phyloP scores from a whole-genome alignment of 768 basidiomycete genomes.

The Suillus placidus region DNA sequence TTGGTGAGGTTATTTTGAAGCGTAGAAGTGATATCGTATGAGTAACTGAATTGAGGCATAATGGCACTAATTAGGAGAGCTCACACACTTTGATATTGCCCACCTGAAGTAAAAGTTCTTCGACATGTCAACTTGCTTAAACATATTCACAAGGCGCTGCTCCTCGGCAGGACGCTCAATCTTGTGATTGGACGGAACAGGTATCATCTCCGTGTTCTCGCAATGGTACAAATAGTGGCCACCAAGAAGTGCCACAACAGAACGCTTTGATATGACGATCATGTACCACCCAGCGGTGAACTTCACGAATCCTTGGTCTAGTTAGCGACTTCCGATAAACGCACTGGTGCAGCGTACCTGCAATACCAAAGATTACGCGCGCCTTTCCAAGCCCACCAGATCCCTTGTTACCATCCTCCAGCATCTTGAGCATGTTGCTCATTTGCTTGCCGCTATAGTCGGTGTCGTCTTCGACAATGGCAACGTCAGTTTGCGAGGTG shows the following conservation, averaged over 20 bases:
- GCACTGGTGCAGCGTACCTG: conserved; percentile 49
- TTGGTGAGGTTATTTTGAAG: conserved; percentile 88
- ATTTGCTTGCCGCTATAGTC: conserved; percentile 90
- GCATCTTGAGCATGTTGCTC: conserved; percentile 89
- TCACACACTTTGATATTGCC: neutral
- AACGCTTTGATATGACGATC: conserved; percentile 86
- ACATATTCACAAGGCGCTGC: conserved; percentile 83
- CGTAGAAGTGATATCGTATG: conserved; percentile 96
- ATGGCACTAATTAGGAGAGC: conserved; percentile 6
- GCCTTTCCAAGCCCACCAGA: conserved; percentile 86
- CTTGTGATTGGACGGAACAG: conserved; percentile 78
- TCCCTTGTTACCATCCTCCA: conserved; percentile 91
- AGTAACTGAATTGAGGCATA: conserved; percentile 60
- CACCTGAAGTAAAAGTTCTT: conserved; percentile 99
- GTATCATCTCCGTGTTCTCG: conserved; percentile 85
- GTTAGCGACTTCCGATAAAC: neutral
- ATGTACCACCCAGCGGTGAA: conserved; percentile 98
- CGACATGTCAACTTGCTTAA: conserved; percentile 97
- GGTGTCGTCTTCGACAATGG: conserved; percentile 83
- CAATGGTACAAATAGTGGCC: conserved; percentile 97
- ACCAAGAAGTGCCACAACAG: conserved; percentile 90
- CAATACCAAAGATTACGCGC: conserved; percentile 80
- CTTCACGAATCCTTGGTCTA: conserved; percentile 70
- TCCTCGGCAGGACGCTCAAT: conserved; percentile 89
- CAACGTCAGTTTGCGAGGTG: conserved; percentile 72